Evolutionary conservation across 768 basidiomycete species (phyloP).

Genomic region (Termitomyces bulborhizus): DNA sequence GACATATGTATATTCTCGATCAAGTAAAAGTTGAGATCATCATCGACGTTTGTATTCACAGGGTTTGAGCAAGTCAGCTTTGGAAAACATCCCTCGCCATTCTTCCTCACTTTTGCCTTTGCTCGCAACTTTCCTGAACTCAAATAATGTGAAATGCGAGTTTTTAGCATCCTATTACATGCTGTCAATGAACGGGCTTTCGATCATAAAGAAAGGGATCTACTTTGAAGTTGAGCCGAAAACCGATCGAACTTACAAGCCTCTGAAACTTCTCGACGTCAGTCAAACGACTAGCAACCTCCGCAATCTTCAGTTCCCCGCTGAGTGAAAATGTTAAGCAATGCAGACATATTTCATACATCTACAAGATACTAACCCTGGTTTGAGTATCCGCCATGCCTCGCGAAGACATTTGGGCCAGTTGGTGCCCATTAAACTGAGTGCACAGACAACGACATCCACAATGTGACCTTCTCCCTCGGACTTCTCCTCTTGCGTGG

Average conservation of each 20-base stretch:
- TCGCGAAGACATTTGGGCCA: conserved; percentile 91
- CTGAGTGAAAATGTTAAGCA: conserved; percentile 28
- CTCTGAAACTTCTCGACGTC: conserved; percentile 60
- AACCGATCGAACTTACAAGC: conserved; percentile 64
- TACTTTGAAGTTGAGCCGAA: conserved; percentile 67
- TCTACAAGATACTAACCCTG: conserved; percentile 41
- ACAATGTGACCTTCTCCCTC: conserved; percentile 69
- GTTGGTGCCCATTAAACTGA: conserved; percentile 96
- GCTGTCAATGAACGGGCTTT: not conserved
- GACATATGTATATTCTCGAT: not conserved
- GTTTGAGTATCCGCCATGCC: conserved; percentile 80
- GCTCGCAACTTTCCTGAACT: conserved; percentile 60
- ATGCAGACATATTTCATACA: not conserved
- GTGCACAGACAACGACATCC: conserved; percentile 87
- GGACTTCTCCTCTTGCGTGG: conserved; percentile 27
- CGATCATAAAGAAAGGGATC: not conserved
- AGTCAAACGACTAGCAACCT: conserved; percentile 81
- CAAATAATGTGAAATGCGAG: conserved; percentile 81
- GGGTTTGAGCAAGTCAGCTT: conserved; percentile 63
- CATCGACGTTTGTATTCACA: conserved; percentile 91
- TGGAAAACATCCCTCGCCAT: conserved; percentile 50
- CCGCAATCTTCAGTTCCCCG: conserved; percentile 81
- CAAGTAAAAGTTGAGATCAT: not conserved
- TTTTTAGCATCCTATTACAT: conserved; percentile 65
- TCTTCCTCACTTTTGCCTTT: conserved; percentile 45